Evolutionary conservation across 306 rosid genomes (phyloP).

Genomic region (Lathyrus aphaca): DNA sequence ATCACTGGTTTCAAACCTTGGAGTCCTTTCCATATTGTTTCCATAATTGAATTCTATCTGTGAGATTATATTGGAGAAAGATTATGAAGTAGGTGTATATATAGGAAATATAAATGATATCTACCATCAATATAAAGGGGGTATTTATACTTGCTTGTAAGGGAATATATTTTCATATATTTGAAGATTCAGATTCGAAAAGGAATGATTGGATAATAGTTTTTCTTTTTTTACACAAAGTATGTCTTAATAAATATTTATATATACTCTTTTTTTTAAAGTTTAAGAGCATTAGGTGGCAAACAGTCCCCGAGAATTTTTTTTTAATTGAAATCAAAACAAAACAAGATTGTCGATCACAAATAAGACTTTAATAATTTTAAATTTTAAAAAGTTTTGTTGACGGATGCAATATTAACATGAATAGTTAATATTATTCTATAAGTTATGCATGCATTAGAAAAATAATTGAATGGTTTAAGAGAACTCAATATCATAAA

Average conservation of each 20-base stretch:
- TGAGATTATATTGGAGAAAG: neutral
- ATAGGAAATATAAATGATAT: neutral
- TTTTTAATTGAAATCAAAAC: too few relatives aligned
- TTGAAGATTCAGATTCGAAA: slow-evolving; percentile 22
- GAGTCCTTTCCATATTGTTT: slow-evolving; percentile 7
- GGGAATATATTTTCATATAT: neutral
- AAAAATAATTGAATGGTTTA: too few relatives aligned
- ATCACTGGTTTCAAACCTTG: slow-evolving; percentile 43
- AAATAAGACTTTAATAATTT: too few relatives aligned
- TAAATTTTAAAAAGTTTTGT: too few relatives aligned
- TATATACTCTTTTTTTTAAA: too few relatives aligned
- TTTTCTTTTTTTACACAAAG: neutral
- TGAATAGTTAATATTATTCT: too few relatives aligned
- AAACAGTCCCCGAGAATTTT: too few relatives aligned
- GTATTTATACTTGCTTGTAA: neutral
- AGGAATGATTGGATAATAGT: neutral
- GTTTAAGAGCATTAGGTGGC: too few relatives aligned
- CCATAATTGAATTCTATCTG: neutral
- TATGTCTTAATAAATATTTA: neutral
- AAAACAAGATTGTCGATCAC: too few relatives aligned
- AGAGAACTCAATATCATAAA: too few relatives aligned
- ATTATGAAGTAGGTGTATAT: neutral
- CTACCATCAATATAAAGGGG: neutral
- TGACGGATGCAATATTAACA: too few relatives aligned
- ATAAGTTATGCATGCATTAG: too few relatives aligned